Evolutionary conservation across 2,329 filamentous ascomycete genomes (phyloP).

Genomic region (Colletotrichum melonis): DNA sequence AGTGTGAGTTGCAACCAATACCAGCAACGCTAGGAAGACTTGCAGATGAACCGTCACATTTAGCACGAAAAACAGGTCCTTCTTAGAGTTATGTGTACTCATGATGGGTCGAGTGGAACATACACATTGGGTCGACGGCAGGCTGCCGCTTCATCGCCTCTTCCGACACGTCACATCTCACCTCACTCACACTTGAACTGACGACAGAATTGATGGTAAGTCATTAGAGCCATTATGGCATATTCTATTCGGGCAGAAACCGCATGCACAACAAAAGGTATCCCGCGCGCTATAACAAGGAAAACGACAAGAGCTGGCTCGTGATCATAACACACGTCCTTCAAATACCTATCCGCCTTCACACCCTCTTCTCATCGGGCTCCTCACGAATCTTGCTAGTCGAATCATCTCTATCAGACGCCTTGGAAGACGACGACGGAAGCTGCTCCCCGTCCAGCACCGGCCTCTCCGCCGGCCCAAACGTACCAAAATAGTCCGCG

Average conservation of each 20-base stretch:
- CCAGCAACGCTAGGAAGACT: background rate
- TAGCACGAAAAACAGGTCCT: no score
- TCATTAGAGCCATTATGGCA: background rate
- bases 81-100: background rate
- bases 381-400: background rate
- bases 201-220: background rate
- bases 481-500: conserved; percentile 43
- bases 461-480: conserved; percentile 32
- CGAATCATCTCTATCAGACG: background rate
- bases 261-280: background rate
- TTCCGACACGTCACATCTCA: background rate
- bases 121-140: background rate
- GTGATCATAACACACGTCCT: background rate
- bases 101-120: background rate
- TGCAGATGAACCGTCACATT: background rate
- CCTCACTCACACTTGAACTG: background rate
- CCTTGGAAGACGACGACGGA: background rate
- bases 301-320: background rate
- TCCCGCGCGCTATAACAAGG: background rate
- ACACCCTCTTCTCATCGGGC: conserved; percentile 1
- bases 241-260: background rate
- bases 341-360: background rate
- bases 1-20: background rate
- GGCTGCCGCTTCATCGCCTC: background rate
- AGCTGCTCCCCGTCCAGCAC: conserved; percentile 11